These are phyloP conservation scores for Cladorrhinum sp. DNA, from an alignment of 2,329 filamentous ascomycete species.

Conservation along the genomic window DNA sequence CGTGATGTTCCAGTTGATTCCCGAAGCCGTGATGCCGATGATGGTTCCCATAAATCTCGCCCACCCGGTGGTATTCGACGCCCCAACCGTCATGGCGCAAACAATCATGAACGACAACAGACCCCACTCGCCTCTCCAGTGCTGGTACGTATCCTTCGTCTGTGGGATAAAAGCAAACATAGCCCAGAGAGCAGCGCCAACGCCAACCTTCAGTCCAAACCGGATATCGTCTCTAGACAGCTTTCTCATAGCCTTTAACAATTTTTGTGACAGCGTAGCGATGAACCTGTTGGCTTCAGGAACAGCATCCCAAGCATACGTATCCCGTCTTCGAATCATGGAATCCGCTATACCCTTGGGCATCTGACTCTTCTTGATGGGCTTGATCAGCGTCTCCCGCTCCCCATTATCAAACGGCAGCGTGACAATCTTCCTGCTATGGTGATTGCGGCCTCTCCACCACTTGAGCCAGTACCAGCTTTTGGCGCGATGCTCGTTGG, in stretches of 20 bases:
- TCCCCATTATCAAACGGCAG: constrained; percentile 43
- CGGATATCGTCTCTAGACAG: constrained; percentile 55
- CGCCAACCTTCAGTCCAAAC: constrained; percentile 90
- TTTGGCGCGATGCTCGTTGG: constrained; percentile 58
- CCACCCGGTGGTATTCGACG: constrained; percentile 87
- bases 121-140: constrained; percentile 96
- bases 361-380: constrained; percentile 52
- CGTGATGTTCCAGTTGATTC: constrained; percentile 74
- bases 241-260: constrained; percentile 46
- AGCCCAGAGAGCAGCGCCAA: constrained; percentile 85
- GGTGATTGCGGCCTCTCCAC: constrained; percentile 50
- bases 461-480: constrained; percentile 86
- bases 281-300: constrained; percentile 45
- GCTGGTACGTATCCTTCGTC: constrained; percentile 76
- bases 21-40: constrained; percentile 72
- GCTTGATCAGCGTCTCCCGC: constrained; percentile 41
- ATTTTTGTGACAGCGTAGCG: constrained; percentile 43
- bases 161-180: constrained; percentile 79
- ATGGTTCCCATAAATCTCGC: constrained; percentile 84
- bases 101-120: constrained; percentile 97
- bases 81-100: constrained; percentile 94
- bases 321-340: constrained; percentile 52
- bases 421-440: constrained; percentile 20
- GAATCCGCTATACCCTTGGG: constrained; percentile 55
- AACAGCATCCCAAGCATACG: constrained; percentile 55